Percentiles rank a stretch among this genome's conserved stretches.
phyloP scores from a whole-genome alignment of 2,329 filamentous ascomycete genomes.

The Fusarium aywerte region DNA sequence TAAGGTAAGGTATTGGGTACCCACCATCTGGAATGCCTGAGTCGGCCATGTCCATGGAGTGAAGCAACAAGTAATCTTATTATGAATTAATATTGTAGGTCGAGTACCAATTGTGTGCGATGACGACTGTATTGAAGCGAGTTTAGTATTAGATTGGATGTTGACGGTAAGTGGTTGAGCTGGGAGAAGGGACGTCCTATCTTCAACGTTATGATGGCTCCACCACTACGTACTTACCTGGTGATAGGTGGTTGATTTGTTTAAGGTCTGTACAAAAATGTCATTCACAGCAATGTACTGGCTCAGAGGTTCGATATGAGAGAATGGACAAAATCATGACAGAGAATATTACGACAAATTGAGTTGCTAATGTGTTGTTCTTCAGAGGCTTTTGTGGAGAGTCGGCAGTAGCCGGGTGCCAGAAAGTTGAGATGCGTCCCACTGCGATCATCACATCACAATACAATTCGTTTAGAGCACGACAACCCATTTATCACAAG shows the following conservation, averaged over 20 bases:
- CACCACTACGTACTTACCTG: conserved; percentile 26
- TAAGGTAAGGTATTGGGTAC: conserved; percentile 21
- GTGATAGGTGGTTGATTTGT: neutral
- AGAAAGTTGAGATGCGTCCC: conserved; percentile 34
- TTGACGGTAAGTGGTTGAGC: conserved; percentile 15
- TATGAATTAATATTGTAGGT: conserved; percentile 11
- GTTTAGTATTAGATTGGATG: conserved; percentile 25
- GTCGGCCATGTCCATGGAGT: conserved; percentile 49
- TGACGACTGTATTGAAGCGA: neutral
- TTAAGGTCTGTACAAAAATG: neutral
- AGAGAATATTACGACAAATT: neutral
- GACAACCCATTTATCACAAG: conserved; percentile 7
- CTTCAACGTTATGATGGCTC: conserved; percentile 26
- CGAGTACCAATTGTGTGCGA: neutral
- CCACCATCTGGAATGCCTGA: conserved; percentile 53
- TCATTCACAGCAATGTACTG: neutral
- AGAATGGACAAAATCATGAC: neutral
- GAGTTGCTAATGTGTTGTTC: conserved; percentile 17
- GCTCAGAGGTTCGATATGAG: neutral
- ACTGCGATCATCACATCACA: conserved; percentile 8
- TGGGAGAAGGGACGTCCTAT: conserved; percentile 26
- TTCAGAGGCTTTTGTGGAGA: conserved; percentile 32
- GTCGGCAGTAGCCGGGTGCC: conserved; percentile 44
- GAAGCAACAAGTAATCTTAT: conserved; percentile 27
- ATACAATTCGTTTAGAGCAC: conserved; percentile 12